phyloP scores from a whole-genome alignment of 805 yeast genomes.

The Cyberlindnera mycetangii region DNA sequence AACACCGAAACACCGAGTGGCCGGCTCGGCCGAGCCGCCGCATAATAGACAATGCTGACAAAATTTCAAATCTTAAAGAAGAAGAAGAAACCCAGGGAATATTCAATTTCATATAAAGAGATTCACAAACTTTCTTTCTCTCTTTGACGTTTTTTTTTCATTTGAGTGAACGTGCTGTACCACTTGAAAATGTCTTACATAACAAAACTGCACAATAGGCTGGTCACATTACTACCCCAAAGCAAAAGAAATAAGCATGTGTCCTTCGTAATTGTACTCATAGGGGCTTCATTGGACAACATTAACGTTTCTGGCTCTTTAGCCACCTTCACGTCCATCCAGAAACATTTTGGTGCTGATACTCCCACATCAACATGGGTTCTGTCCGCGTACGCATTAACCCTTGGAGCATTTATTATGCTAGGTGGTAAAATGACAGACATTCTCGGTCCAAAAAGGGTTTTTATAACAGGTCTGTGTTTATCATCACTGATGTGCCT shows the following conservation, averaged over 20 bases:
- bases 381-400: conserved; percentile 40
- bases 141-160: too few relatives aligned
- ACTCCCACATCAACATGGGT: conserved; percentile 39
- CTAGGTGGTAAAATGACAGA: conserved; percentile 40
- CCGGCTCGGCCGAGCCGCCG: too few relatives aligned
- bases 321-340: conserved; percentile 1
- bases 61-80: too few relatives aligned
- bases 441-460: conserved; percentile 32
- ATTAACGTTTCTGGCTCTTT: conserved; percentile 5
- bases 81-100: too few relatives aligned
- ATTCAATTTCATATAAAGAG: too few relatives aligned
- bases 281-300: background rate
- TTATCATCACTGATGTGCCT: conserved; percentile 29
- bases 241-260: conserved; percentile 3
- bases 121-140: too few relatives aligned
- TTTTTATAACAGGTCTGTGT: conserved; percentile 29
- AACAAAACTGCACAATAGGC: background rate
- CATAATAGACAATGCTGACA: too few relatives aligned
- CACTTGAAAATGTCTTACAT: too few relatives aligned
- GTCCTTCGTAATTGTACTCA: conserved; percentile 24
- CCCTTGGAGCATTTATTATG: conserved; percentile 43
- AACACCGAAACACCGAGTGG: too few relatives aligned
- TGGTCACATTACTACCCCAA: conserved; percentile 1
- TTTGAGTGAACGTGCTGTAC: too few relatives aligned
- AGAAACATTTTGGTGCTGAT: conserved; percentile 4